Evolutionary conservation across 2,329 filamentous ascomycete genomes (phyloP).

Genomic region (Ophiostoma sp.): DNA sequence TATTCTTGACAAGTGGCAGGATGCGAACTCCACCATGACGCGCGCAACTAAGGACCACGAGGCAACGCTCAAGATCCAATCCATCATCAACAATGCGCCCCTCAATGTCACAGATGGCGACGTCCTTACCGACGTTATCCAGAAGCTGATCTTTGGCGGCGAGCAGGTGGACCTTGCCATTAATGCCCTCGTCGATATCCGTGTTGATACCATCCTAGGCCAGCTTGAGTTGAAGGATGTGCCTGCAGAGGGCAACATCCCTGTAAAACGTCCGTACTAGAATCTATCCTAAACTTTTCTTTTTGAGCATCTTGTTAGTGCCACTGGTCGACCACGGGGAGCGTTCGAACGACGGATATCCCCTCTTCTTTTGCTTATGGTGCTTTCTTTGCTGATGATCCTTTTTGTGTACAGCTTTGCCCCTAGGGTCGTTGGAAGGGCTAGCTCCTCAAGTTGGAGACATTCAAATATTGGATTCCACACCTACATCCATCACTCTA

Average conservation of each 20-base stretch:
- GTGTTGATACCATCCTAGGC: slow-evolving; percentile 75
- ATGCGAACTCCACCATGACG: slow-evolving; percentile 71
- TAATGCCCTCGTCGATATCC: slow-evolving; percentile 74
- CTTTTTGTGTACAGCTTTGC: slow-evolving; percentile 46
- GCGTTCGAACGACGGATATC: neutral
- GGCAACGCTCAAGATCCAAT: slow-evolving; percentile 65
- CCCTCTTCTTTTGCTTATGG: neutral
- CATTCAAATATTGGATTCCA: slow-evolving; percentile 67
- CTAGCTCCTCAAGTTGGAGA: slow-evolving; percentile 62
- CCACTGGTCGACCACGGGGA: neutral
- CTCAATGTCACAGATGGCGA: slow-evolving; percentile 75
- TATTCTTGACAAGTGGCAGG: slow-evolving; percentile 74
- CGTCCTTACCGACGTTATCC: slow-evolving; percentile 74
- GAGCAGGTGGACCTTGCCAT: slow-evolving; percentile 66
- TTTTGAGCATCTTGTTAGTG: slow-evolving; percentile 33
- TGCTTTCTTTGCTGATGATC: slow-evolving; percentile 18
- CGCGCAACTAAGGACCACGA: slow-evolving; percentile 52
- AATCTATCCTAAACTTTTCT: slow-evolving; percentile 33
- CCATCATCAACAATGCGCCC: slow-evolving; percentile 70
- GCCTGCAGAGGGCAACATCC: slow-evolving; percentile 77
- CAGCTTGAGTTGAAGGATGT: slow-evolving; percentile 75
- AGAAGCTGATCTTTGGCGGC: slow-evolving; percentile 69
- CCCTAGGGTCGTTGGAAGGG: slow-evolving; percentile 45
- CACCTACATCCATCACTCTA: slow-evolving; percentile 63
- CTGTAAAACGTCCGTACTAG: slow-evolving; percentile 80